Conservation (phyloP, 805 yeast genomes). For the Yarrowia yakushimensis region DNA sequence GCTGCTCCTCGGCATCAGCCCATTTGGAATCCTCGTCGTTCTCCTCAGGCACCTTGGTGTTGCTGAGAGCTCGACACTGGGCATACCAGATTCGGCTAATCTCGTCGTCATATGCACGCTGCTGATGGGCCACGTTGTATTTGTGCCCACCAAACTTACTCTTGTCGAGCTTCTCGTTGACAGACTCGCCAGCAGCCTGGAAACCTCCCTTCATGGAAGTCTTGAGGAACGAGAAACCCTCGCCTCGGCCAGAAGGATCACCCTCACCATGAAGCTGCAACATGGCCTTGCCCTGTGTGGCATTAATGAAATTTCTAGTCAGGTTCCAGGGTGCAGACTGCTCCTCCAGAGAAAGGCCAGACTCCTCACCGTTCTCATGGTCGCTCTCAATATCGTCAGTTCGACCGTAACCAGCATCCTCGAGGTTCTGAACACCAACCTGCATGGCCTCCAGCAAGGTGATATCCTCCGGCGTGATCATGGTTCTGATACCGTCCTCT, state of each 20-base stretch:
- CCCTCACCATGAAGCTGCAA: slow-evolving; percentile 91
- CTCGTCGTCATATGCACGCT: slow-evolving; percentile 87
- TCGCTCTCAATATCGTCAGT: slow-evolving; percentile 35
- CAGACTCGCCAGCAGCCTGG: slow-evolving; percentile 43
- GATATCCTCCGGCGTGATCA: slow-evolving; percentile 91
- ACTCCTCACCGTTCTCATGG: slow-evolving; percentile 40
- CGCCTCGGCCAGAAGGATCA: slow-evolving; percentile 88
- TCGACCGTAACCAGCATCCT: slow-evolving; percentile 63
- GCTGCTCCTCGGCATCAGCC: slow-evolving; percentile 37
- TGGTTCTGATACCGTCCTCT: slow-evolving; percentile 70
- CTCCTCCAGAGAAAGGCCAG: slow-evolving; percentile 61
- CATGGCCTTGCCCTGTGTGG: slow-evolving; percentile 97
- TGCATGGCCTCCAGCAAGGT: slow-evolving; percentile 87
- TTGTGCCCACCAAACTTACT: slow-evolving; percentile 59
- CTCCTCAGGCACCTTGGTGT: slow-evolving; percentile 36
- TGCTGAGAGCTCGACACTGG: slow-evolving; percentile 61
- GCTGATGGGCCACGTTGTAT: slow-evolving; percentile 80
- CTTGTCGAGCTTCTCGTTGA: slow-evolving; percentile 42
- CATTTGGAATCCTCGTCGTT: slow-evolving; percentile 37
- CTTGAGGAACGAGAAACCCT: slow-evolving; percentile 80
- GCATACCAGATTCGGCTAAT: slow-evolving; percentile 85
- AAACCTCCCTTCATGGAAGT: slow-evolving; percentile 97
- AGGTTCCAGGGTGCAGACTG: slow-evolving; percentile 92
- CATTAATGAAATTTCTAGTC: slow-evolving; percentile 84
- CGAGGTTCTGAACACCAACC: slow-evolving; percentile 82